These are phyloP conservation scores for Plasmodium relictum DNA, from an alignment of 169 alveolate genomes.

Conservation along the genomic window DNA sequence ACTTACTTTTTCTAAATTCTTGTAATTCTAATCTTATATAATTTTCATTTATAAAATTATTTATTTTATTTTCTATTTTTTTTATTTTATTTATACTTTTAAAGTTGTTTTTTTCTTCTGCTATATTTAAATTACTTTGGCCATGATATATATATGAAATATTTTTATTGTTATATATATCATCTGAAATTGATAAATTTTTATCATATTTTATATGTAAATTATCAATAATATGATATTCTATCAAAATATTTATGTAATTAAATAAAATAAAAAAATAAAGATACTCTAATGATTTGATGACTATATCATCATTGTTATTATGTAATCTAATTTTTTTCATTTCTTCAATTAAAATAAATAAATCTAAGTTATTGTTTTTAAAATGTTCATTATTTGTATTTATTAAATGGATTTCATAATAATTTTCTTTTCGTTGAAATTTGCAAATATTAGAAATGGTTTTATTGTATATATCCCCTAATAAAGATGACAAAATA, in stretches of 20 bases:
- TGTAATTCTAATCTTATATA: slow-evolving; percentile 41
- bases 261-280: slow-evolving; percentile 53
- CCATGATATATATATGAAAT: neutral
- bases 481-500: slow-evolving; percentile 41
- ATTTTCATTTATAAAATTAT: slow-evolving; percentile 10
- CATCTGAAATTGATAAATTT: neutral
- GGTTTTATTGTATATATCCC: slow-evolving; percentile 51
- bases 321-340: neutral
- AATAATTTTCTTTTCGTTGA: slow-evolving; percentile 5
- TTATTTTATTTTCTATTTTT: slow-evolving; percentile 6
- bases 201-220: neutral
- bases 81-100: neutral
- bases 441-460: slow-evolving; percentile 17
- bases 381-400: neutral
- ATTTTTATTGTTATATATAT: neutral
- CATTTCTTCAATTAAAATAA: slow-evolving; percentile 23
- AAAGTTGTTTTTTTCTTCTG: neutral
- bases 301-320: slow-evolving; percentile 21
- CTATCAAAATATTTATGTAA: slow-evolving; percentile 18
- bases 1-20: slow-evolving; percentile 38
- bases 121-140: neutral
- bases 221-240: neutral
- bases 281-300: slow-evolving; percentile 22
- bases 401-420: slow-evolving; percentile 9
- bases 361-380: slow-evolving; percentile 49